Base-by-base conservation (phyloP, 1,284 basidiomycete genomes). In the Ceratobasidium sp. region DNA sequence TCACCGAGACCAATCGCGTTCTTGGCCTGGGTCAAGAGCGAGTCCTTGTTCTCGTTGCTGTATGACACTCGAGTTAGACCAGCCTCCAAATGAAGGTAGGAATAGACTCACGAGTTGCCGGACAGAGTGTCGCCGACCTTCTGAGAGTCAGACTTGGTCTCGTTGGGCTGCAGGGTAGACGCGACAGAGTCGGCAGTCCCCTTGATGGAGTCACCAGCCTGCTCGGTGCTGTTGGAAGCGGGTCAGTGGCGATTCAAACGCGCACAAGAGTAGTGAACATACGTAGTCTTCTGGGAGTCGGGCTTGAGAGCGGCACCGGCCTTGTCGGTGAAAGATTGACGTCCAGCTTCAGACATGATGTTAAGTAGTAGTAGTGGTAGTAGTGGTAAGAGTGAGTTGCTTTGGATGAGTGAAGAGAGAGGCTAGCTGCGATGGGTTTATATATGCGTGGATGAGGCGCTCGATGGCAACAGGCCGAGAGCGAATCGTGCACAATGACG, bases 281-380 rank as follows among this genome's bases (percentile, higher is more conserved):
- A 90, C 88, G 82, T 83, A 29, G 85, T 81, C 84, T 90, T 90
- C 85, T 90, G 76, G 53, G 84, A 86, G 79, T 88, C 87, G 78
- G 87, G 87, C 86, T 87, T 64, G 3, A 87, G n/a, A 54, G 85
- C 82, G 79, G 86, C 79, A 48, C 79, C 78, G 66, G 83, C 84
- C 81, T 87, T 88, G 84, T 88, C 86, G 79, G 87, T 87, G 81
- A 88, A 81, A 74, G 84, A 85, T 84, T 88, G 86, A 76, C 87
- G 87, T 69, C 81, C 83, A 50, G 59, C 69, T 63, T 76, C 76
- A 72, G 76, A 74, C 76, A 76, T 76, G 69, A 73, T 75, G 53
- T 56, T 56, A 66, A 69, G 69, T 50, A 56, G 69, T 65, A 59
- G 24, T 60, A 19, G 45, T 64, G 31, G 62, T 50, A 11, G 47